phyloP scores from a whole-genome alignment of 75 land plant genomes.

The Sequoia sempervirens region DNA sequence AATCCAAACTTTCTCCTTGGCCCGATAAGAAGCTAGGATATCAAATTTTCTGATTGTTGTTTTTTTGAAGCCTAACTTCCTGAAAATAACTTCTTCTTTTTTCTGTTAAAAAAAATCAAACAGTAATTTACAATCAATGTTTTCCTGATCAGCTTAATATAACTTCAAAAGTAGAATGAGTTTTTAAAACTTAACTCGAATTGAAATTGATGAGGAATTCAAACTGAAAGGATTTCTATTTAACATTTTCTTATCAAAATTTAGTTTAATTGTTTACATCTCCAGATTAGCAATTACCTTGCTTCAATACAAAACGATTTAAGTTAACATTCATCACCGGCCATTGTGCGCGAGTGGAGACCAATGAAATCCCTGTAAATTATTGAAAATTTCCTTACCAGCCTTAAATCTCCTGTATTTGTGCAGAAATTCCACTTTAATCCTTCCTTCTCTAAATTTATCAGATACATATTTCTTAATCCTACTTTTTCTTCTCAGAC shows the following conservation, averaged over 20 bases:
- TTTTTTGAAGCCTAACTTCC: neutral
- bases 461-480: neutral
- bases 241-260: neutral
- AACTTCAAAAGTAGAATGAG: too few relatives aligned
- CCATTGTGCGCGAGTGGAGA: too few relatives aligned
- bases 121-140: neutral
- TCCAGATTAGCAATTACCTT: too few relatives aligned
- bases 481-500: neutral
- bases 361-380: too few relatives aligned
- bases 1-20: neutral
- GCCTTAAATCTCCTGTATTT: too few relatives aligned
- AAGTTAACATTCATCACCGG: too few relatives aligned
- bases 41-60: neutral
- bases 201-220: neutral
- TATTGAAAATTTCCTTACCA: too few relatives aligned
- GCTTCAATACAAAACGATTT: too few relatives aligned
- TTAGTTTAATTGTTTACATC: neutral
- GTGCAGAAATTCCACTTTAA: too few relatives aligned
- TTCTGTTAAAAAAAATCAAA: neutral
- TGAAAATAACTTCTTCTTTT: neutral
- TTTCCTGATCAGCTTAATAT: neutral
- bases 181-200: neutral
- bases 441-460: too few relatives aligned
- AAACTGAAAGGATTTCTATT: neutral
- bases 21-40: neutral